Percentiles rank a stretch among this genome's conserved stretches.
phyloP scores from a whole-genome alignment of 139 green algal species.

The Medakamo hakoo region DNA sequence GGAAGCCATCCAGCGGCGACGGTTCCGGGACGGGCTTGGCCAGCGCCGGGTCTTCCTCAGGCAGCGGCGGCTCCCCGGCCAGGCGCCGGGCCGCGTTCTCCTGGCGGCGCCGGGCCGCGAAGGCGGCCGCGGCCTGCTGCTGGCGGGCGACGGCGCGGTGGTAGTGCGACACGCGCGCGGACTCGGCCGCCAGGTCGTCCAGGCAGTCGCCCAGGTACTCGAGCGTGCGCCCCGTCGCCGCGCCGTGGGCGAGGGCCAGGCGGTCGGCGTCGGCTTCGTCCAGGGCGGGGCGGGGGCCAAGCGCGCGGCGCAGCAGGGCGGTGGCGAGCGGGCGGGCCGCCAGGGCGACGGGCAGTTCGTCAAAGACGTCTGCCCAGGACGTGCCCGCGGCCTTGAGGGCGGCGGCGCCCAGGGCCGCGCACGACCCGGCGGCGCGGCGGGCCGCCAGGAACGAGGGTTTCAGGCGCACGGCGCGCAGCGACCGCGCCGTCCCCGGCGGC shows the following conservation, averaged over 20 bases:
- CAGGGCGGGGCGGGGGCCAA: slow-evolving; percentile 7
- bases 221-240: slow-evolving; percentile 43
- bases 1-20: slow-evolving; percentile 67
- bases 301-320: slow-evolving; percentile 61
- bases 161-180: slow-evolving; percentile 40
- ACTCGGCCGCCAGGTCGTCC: slow-evolving; percentile 69
- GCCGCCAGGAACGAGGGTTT: slow-evolving; percentile 79
- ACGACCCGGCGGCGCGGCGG: slow-evolving; percentile 1
- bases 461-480: slow-evolving; percentile 64
- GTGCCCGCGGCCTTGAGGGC: slow-evolving; percentile 18
- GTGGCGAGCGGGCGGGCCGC: slow-evolving; percentile 63
- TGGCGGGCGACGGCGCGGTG: slow-evolving; percentile 26
- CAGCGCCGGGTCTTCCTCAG: slow-evolving; percentile 79
- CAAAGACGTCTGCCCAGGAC: slow-evolving; percentile 82
- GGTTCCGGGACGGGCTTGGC: slow-evolving; percentile 84
- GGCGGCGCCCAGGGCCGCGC: neutral
- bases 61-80: slow-evolving; percentile 75
- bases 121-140: slow-evolving; percentile 28
- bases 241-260: neutral
- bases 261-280: slow-evolving; percentile 8
- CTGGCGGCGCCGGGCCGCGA: slow-evolving; percentile 36
- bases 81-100: slow-evolving; percentile 71
- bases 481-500: slow-evolving; percentile 12
- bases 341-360: slow-evolving; percentile 81
- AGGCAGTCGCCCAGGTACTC: slow-evolving; percentile 80